Conservation (phyloP, 164 flowering plant species). For the Sedum album region DNA sequence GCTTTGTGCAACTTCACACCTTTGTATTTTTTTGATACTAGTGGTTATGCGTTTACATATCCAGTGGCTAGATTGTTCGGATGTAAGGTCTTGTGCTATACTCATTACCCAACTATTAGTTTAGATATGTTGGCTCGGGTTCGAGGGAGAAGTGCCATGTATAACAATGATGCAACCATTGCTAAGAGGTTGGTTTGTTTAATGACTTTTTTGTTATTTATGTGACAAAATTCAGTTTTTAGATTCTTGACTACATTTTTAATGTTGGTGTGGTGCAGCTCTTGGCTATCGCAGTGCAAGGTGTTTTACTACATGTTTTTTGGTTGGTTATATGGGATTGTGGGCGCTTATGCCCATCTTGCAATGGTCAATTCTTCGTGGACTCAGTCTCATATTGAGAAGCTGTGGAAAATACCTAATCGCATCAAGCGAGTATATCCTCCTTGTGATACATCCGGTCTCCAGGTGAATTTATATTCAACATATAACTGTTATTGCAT, state of each 20-base stretch:
- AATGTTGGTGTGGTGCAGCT: constrained; percentile 35
- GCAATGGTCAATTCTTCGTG: constrained; percentile 95
- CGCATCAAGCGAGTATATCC: constrained; percentile 76
- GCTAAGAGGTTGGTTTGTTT: constrained; percentile 46
- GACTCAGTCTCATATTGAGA: constrained; percentile 75
- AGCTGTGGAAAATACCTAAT: constrained; percentile 65
- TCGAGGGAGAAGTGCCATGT: constrained; percentile 49
- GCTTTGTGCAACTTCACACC: constrained; percentile 80
- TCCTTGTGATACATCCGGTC: constrained; percentile 90
- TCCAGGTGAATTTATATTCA: constrained; percentile 46
- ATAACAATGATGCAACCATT: constrained; percentile 63
- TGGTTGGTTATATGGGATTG: constrained; percentile 81
- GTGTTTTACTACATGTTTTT: constrained; percentile 59
- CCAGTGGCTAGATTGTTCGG: constrained; percentile 88
- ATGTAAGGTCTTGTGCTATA: constrained; percentile 84
- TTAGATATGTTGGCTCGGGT: constrained; percentile 91
- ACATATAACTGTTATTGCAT: background rate
- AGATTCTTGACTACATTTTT: background rate
- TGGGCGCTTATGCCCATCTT: constrained; percentile 74
- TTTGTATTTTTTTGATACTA: constrained; percentile 65
- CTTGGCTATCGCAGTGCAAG: constrained; percentile 65
- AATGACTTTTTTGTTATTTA: too few relatives aligned
- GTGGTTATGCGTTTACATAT: constrained; percentile 97
- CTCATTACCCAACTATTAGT: constrained; percentile 96
- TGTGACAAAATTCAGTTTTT: too few relatives aligned